These are phyloP conservation scores for Talaromyces proteolyticus DNA, from an alignment of 495 filamentous ascomycete genomes.

Conservation along the genomic window DNA sequence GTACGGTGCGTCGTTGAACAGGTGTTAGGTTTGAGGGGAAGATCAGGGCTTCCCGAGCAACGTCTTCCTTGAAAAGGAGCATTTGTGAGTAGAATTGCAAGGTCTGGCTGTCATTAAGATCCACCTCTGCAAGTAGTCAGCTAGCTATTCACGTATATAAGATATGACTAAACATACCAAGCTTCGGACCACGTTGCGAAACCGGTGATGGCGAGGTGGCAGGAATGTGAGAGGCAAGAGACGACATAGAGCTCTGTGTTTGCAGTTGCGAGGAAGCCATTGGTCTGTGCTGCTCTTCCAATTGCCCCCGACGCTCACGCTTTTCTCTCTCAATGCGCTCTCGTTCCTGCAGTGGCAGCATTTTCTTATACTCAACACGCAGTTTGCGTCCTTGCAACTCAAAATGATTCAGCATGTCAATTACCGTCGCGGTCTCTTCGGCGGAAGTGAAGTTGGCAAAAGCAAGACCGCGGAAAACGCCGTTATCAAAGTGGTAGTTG, in stretches of 20 bases:
- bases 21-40: constrained; percentile 79
- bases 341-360: constrained; percentile 89
- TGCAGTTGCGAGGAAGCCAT: constrained; percentile 60
- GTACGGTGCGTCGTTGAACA: constrained; percentile 78
- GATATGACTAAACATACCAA: constrained; percentile 40
- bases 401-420: constrained; percentile 87
- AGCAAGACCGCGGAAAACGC: constrained; percentile 90
- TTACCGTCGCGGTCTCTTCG: constrained; percentile 86
- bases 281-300: constrained; percentile 92
- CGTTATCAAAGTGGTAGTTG: constrained; percentile 99
- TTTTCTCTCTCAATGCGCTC: constrained; percentile 97
- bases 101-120: constrained; percentile 86
- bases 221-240: constrained; percentile 65
- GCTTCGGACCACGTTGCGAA: constrained; percentile 54
- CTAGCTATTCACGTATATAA: constrained; percentile 9
- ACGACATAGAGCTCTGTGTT: constrained; percentile 77
- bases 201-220: constrained; percentile 70
- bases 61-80: constrained; percentile 79
- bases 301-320: constrained; percentile 88
- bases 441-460: constrained; percentile 98
- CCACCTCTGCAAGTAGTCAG: constrained; percentile 51
- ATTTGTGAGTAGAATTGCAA: constrained; percentile 85
- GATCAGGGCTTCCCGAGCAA: constrained; percentile 67
- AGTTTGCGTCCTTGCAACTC: constrained; percentile 92
- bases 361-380: constrained; percentile 98